Percentiles rank a stretch among this genome's conserved stretches.
These are phyloP conservation scores for Wallacemonas sp. DNA, from an alignment of 208 protist species.

Conservation along the genomic window DNA sequence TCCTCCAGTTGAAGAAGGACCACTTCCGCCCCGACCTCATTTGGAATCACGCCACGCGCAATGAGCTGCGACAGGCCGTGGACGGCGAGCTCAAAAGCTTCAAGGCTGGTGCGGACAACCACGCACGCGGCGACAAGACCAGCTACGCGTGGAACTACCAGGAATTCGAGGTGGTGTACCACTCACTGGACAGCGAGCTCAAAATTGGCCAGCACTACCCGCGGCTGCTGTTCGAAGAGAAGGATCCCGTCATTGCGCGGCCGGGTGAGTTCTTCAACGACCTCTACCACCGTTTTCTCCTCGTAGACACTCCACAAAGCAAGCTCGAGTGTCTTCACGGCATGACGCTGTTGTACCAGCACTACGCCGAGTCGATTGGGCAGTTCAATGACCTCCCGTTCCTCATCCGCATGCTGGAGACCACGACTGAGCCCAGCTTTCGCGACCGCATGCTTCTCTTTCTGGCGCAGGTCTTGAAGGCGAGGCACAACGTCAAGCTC, in stretches of 20 bases:
- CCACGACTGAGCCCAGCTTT: conserved; percentile 74
- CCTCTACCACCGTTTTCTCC: conserved; percentile 93
- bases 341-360: conserved; percentile 88
- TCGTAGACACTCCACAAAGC: conserved; percentile 59
- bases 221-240: conserved; percentile 86
- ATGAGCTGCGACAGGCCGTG: conserved; percentile 85
- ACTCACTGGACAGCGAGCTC: conserved; percentile 86
- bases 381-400: conserved; percentile 88
- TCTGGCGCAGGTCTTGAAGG: conserved; percentile 60
- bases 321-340: conserved; percentile 87
- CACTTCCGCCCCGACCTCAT: conserved; percentile 91
- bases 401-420: conserved; percentile 77
- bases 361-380: conserved; percentile 80
- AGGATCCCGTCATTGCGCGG: conserved; percentile 60
- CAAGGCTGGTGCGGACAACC: conserved; percentile 37
- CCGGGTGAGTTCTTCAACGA: conserved; percentile 93
- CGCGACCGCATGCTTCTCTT: conserved; percentile 90
- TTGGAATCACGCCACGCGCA: conserved; percentile 93
- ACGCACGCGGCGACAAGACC: background rate
- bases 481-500: conserved; percentile 88
- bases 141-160: conserved; percentile 91
- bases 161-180: conserved; percentile 94
- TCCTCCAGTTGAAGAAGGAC: conserved; percentile 83
- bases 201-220: conserved; percentile 90
- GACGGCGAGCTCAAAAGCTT: conserved; percentile 84